phyloP scores from a whole-genome alignment of 1,284 basidiomycete genomes.

The Moniliophthora roreri region DNA sequence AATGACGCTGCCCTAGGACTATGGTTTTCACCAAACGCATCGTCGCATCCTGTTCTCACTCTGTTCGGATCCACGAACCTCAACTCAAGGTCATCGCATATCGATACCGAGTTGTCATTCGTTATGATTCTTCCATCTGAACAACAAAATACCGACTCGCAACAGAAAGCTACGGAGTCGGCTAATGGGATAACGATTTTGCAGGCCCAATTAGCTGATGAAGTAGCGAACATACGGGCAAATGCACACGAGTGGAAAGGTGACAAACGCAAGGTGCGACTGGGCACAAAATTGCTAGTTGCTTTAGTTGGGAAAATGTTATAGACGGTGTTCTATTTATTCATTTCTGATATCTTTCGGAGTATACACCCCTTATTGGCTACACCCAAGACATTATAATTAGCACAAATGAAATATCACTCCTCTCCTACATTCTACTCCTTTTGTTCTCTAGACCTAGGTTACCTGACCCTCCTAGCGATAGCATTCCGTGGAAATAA shows the following conservation, averaged over 20 bases:
- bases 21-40: conserved; percentile 71
- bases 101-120: conserved; percentile 94
- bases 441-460: no score
- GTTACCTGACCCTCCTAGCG: no score
- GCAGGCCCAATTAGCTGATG: background rate
- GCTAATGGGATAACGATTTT: no score
- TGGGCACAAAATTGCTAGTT: background rate
- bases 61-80: conserved; percentile 97
- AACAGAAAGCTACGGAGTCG: no score
- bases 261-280: background rate
- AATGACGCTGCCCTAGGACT: conserved; percentile 55
- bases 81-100: conserved; percentile 86
- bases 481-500: no score
- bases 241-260: conserved; percentile 1
- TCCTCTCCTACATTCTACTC: no score
- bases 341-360: background rate
- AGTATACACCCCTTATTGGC: background rate
- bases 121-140: conserved; percentile 80
- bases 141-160: no score
- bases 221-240: background rate
- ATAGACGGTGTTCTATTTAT: background rate
- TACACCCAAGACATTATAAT: background rate
- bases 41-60: conserved; percentile 67
- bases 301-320: background rate
- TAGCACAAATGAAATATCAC: no score